Conservation (phyloP, 257 asterid genomes). For the Solanum tarijense region DNA sequence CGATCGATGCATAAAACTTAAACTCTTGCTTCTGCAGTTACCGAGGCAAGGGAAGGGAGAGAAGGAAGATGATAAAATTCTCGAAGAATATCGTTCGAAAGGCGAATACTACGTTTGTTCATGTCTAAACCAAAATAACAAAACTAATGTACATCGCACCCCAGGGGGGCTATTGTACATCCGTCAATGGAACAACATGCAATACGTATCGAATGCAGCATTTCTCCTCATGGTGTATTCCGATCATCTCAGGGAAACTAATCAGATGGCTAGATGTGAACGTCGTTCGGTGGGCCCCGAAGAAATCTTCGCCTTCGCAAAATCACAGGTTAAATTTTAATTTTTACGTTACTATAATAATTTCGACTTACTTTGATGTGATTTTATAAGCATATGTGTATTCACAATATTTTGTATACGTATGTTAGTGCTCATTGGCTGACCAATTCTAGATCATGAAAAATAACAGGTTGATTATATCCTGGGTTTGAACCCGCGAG, state of each 20-base stretch:
- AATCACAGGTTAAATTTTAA: constrained; percentile 23
- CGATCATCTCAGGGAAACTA: constrained; percentile 49
- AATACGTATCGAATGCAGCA: constrained; percentile 54
- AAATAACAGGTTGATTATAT: constrained; percentile 64
- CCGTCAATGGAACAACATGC: constrained; percentile 97
- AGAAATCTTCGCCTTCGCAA: constrained; percentile 42
- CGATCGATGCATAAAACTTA: not conserved
- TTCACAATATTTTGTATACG: not conserved
- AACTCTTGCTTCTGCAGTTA: constrained; percentile 11
- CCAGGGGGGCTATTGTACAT: constrained; percentile 71
- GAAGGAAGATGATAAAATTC: constrained; percentile 12
- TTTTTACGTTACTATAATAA: too few species aligned
- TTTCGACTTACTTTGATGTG: too few species aligned
- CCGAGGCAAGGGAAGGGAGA: constrained; percentile 22
- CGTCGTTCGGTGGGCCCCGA: constrained; percentile 18
- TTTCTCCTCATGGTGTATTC: constrained; percentile 48
- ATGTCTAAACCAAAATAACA: constrained; percentile 40
- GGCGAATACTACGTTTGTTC: constrained; percentile 56
- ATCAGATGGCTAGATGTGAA: constrained; percentile 33
- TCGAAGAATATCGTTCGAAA: constrained; percentile 42
- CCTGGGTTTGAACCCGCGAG: constrained; percentile 67
- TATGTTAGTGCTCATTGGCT: not conserved
- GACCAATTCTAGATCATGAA: not conserved
- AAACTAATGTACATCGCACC: constrained; percentile 56
- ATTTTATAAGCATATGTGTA: not conserved